Evolutionary conservation across 208 protist species (phyloP), one percentile per base, ranked within the genome.

Genomic region (Spongospora subterranea): DNA sequence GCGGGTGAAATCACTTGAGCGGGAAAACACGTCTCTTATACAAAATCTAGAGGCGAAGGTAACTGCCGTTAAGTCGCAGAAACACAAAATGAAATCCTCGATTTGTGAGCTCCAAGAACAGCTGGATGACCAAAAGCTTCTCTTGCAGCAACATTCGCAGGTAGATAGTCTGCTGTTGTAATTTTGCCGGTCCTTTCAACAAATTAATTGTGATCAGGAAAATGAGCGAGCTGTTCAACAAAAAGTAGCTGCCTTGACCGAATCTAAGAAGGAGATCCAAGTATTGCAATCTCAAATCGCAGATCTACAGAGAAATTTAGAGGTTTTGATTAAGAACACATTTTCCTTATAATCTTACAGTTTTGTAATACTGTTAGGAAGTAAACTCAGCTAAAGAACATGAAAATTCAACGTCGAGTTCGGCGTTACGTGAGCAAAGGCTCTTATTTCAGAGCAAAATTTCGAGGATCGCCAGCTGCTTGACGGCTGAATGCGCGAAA

Each of bases 41-140:
- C 17, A 39, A 35, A 6, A 35, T 6, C 71, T 82, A 13, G 71
- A 82, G 71, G 6, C n/a, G 17, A 35, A 82, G n/a, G 35, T 35
- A 20, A n/a, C 6, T 40, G 6, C 71, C n/a, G 71, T 6, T 20
- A 6, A 82, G 71, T 6, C 6, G 6, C 17, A 82, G 17, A 82
- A 82, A n/a, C n/a, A 82, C 17, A 35, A 43, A 45, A 6, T 82
- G 13, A 6, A 43, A 82, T 20, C 11, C 6, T 82, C 71, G 6
- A 82, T 82, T 39, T 35, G 17, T 35, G 71, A 82, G 35, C n/a
- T 82, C 13, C 71, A 82, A 39, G 71, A 45, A 39, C 71, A 82
- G 71, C 6, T 82, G 17, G 71, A 82, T 43, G 71, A 35, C 11
- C 17, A 43, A 39, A 20, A 6, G n/a, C 6, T 20, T 39, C 13